These are phyloP conservation scores for Hylodesmum podocarpum DNA, from an alignment of 306 rosid species.

Conservation along the genomic window DNA sequence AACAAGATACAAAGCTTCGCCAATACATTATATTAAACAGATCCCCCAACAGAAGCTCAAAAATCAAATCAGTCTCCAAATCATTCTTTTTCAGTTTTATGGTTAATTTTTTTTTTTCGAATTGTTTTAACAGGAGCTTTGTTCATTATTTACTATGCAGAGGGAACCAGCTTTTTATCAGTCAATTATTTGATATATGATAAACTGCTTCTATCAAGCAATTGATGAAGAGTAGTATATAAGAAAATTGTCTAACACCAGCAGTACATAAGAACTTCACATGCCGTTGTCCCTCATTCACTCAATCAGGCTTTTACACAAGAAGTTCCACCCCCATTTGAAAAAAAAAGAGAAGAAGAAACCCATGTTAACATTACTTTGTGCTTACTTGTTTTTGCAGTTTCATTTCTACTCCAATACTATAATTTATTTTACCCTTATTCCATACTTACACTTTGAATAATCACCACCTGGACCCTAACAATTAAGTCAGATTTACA, in stretches of 20 bases:
- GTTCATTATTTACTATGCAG: background rate
- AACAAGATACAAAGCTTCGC: background rate
- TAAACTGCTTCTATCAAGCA: background rate
- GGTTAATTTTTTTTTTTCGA: background rate
- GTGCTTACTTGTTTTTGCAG: background rate
- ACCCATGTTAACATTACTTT: background rate
- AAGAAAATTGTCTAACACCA: background rate
- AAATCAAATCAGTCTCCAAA: background rate
- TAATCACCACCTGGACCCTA: background rate
- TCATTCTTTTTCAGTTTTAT: background rate
- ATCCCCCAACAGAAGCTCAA: background rate
- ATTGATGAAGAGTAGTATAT: background rate
- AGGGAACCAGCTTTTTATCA: background rate
- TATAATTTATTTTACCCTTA: background rate
- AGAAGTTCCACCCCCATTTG: background rate
- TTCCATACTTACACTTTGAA: background rate
- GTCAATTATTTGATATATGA: background rate
- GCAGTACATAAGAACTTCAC: background rate
- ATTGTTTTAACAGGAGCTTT: background rate
- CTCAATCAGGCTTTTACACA: background rate
- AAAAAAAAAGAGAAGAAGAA: background rate
- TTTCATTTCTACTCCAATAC: background rate
- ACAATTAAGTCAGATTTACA: background rate
- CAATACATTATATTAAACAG: constrained; percentile 4
- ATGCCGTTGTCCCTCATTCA: background rate